Percentiles rank a stretch among this genome's conserved stretches.
Evolutionary conservation across 2,329 filamentous ascomycete genomes (phyloP).

Genomic region (Phaeomoniella chlamydospora): DNA sequence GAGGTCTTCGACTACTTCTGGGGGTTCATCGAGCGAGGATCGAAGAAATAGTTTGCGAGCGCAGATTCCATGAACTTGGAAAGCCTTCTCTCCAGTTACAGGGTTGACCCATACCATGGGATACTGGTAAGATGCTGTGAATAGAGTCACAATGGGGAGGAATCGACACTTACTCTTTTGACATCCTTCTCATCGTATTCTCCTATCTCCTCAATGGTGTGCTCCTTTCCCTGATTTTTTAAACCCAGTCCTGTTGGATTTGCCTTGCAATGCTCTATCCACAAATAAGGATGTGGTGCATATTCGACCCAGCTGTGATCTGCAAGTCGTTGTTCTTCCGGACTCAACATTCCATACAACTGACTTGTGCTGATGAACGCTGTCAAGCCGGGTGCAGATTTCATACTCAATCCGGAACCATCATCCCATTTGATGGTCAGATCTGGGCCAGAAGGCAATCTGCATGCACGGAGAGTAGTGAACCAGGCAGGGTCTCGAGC

Average conservation of each 20-base stretch:
- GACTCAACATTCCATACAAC: constrained; percentile 24
- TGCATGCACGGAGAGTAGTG: constrained; percentile 25
- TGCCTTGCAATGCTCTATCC: constrained; percentile 26
- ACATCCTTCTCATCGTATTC: constrained; percentile 19
- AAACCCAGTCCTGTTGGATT: constrained; percentile 26
- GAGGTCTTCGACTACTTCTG: constrained; percentile 22
- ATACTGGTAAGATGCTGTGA: constrained; percentile 17
- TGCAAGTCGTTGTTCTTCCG: constrained; percentile 24
- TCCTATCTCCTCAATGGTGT: constrained; percentile 20
- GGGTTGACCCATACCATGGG: constrained; percentile 34
- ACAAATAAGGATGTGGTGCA: constrained; percentile 28
- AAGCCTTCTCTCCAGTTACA: constrained; percentile 23
- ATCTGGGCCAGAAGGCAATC: constrained; percentile 20
- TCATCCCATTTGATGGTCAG: constrained; percentile 28
- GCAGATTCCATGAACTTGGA: constrained; percentile 28
- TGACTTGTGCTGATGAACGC: constrained; percentile 30
- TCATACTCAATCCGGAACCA: constrained; percentile 26
- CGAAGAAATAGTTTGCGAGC: constrained; percentile 24
- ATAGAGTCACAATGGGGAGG: background rate
- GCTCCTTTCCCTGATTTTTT: constrained; percentile 22
- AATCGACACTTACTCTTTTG: constrained; percentile 14
- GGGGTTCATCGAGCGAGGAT: constrained; percentile 16
- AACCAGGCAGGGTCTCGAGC: constrained; percentile 26
- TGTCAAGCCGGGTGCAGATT: constrained; percentile 26
- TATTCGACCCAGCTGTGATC: constrained; percentile 34